Evolutionary conservation across 148 eudicot genomes (phyloP), one percentile per base, ranked within the genome.

Genomic region (Dianthus caryophyllus): DNA sequence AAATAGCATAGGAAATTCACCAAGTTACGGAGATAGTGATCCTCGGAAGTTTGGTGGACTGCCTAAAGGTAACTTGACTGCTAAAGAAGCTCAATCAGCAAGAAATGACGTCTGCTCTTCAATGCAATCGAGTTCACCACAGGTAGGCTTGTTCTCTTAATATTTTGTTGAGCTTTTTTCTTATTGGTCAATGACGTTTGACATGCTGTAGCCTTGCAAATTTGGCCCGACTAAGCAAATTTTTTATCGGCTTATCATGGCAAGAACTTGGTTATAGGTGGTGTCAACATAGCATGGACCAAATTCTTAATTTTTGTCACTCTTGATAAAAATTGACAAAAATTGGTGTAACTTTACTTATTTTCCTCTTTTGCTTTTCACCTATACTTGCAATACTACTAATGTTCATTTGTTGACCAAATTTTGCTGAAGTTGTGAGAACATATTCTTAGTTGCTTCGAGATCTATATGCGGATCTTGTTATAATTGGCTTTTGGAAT

Each of bases 51-150:
- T 82, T 75, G 80, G 85, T 69, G 98, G 98, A 62, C 66, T 93
- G 64, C 96, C 96, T 24, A 84, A 91, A 81, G 98, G 88, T 71
- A 84, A 66, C 64, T 67, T 87, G 78, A 93, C 76, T 78, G 70
- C 79, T 61, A 89, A 92, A 82, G 98, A 92, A 80, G 95, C 84
- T 68, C 98, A 87, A 77, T 82, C 88, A 25, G 58, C 85, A 17
- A 85, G 96, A 81, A 93, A 85, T 74, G 98, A 93, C 68, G 96
- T 85, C 60, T 87, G 98, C 79, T 89, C 96, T 63, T 95, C 91
- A 0, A 85, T 81, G 73, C 98, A 89, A 65, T 77, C 94, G 18
- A 87, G 81, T 83, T 90, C 98, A 44, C 88, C 96, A 49, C 92
- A 93, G 98, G 98, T 89, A 39, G 25, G 64, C 66, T 44, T 21